Conservation (phyloP, 257 asterid species). For the Knoxia roxburghii region DNA sequence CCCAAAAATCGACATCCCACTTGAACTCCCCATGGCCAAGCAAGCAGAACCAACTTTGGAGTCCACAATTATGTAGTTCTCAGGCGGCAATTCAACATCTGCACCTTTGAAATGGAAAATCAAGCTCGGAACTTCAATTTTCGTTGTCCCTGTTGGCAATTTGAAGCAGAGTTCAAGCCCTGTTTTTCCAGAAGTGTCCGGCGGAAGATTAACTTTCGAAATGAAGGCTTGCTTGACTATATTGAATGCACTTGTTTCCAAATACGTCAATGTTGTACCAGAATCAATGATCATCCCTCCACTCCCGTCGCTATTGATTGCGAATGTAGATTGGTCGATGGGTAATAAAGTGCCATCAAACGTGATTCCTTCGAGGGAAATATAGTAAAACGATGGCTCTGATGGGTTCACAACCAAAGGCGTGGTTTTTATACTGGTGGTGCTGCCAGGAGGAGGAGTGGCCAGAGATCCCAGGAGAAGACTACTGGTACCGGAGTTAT, state of each 20-base stretch:
- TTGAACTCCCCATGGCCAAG: constrained; percentile 77
- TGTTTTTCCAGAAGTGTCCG: constrained; percentile 35
- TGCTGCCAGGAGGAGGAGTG: neutral
- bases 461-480: constrained; percentile 62
- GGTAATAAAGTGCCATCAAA: constrained; percentile 55
- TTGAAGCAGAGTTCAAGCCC: constrained; percentile 73
- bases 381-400: constrained; percentile 73
- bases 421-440: constrained; percentile 29
- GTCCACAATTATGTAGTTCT: constrained; percentile 64
- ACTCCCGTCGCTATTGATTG: constrained; percentile 50
- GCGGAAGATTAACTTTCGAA: constrained; percentile 42
- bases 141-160: constrained; percentile 30
- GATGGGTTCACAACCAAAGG: constrained; percentile 50
- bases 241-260: constrained; percentile 44
- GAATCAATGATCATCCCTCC: constrained; percentile 93
- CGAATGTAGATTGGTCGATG: constrained; percentile 41
- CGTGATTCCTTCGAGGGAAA: constrained; percentile 66
- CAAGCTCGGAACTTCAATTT: constrained; percentile 55
- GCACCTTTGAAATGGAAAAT: constrained; percentile 55
- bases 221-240: constrained; percentile 51
- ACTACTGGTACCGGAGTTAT: constrained; percentile 37
- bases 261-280: constrained; percentile 79
- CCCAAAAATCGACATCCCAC: constrained; percentile 78
- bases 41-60: constrained; percentile 54
- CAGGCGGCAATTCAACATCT: constrained; percentile 66